Evolutionary conservation across 2,329 filamentous ascomycete genomes (phyloP), one percentile per base, ranked within the genome.

Genomic region (Trichoderma sp.): DNA sequence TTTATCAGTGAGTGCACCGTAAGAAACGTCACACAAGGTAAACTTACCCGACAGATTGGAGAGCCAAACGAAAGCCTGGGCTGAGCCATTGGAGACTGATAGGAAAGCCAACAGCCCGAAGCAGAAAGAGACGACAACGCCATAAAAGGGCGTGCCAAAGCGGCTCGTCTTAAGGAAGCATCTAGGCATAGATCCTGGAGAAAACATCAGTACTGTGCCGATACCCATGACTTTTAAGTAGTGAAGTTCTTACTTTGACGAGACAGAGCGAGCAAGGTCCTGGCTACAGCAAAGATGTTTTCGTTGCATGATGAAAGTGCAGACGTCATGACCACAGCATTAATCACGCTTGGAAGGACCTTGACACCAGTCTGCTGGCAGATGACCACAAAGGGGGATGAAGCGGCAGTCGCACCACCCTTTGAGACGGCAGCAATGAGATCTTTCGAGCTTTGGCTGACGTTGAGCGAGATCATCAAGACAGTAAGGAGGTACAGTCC

Each of bases 231-330:
- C 28, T 7, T 2, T 14, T 9, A 7, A 34, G 34, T 12, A 39
- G 14, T 14, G 3, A n/a, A 21, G 9, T 41, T 12, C 66, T 34
- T 66, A 66, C 83, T 81, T 34, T 81, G 81, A 21, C 83, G 75
- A 0, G 83, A 82, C 17, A 85, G 76, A 1, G 81, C 79, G 71
- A 84, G 83, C 4, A 86, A 75, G 5, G 80, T 82, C 45, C 83
- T 81, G 7, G 79, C 81, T 2, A 80, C 80, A 7, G 82, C 77
- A 72, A 83, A 85, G 21, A 84, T 72, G 74, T 83, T 83, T 0
- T 81, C 79, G 71, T 86, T 86, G 54, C 81, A 84, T 14, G 83
- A 82, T 0, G 81, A 84, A 77, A 82, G 83, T 3, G 82, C 84
- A 1, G 80, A 82, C 28, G 82, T 82, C 59, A 86, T 68, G 75